Base-by-base conservation (phyloP, 176 grass and related monocot species). In the Ananas comosus region DNA sequence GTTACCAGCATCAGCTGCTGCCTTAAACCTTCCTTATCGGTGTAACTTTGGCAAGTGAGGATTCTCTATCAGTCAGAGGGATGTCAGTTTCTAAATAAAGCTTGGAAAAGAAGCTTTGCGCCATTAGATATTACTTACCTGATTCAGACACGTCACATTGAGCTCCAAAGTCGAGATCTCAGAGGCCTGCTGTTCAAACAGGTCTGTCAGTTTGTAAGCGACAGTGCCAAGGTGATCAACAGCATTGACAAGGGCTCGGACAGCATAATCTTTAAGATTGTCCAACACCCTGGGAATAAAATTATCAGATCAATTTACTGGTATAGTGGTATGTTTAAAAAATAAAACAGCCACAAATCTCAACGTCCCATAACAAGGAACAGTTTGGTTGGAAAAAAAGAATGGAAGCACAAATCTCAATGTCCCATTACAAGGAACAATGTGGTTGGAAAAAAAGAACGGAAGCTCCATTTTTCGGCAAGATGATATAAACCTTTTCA, bases 261-360 rank as follows among this genome's bases (percentile, higher is more conserved):
- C 87, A 64, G 87, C 84, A 65, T 99, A 99, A 81, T 99, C 94
- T 73, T 99, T 99, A 74, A 99, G 69, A 83, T 99, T 93, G 77
- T 91, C 89, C 76, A 99, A 77, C 63, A 99, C 94, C 69, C 89
- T 97, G 82, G 64, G 16, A 90, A 66, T 25, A 81, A 76, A 10
- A 85, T 78, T 21, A 17, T 28, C 48, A 9, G 1, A 27, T 42
- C 33, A 42, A 42, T 42, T 42, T 42, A 42, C 33, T 42, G 33
- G 5, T 42, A 42, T 6, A 42, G 5, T 42, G 33, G 33, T 42
- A 42, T 7, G 4, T 42, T 7, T 6, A 42, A 42, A 42, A 42
- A 42, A 42, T 42, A 42, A 42, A 42, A 42, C 33, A 42, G 33
- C 33, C 33, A 42, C 33, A 42, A 33, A 4, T 4, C 29, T 33